A percentile compares a stretch with the other conserved stretches of the same genome.
Evolutionary conservation across 257 asterid genomes (phyloP).

Genomic region (Nemophila menziesii): DNA sequence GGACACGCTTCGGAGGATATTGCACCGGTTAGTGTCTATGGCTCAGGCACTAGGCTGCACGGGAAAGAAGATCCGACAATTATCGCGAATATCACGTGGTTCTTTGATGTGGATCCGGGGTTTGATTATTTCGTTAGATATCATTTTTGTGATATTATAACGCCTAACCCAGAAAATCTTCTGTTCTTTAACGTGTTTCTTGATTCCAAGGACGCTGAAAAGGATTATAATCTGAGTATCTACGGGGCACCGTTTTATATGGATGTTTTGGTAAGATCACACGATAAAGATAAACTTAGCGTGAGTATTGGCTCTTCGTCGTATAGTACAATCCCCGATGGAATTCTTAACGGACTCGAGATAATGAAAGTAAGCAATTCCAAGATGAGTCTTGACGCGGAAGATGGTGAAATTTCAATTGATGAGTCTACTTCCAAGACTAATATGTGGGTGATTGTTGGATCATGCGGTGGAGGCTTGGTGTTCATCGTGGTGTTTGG

Average conservation of each 20-base stretch:
- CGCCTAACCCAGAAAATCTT: neutral
- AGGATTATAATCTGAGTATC: conserved; percentile 20
- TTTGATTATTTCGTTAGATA: conserved; percentile 29
- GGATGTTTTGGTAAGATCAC: conserved; percentile 17
- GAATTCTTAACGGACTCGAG: conserved; percentile 31
- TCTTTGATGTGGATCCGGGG: conserved; percentile 24
- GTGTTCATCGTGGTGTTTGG: conserved; percentile 4
- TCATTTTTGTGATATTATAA: conserved; percentile 25
- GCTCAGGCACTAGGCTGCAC: conserved; percentile 18
- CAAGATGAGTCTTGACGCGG: conserved; percentile 20
- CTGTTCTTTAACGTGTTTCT: conserved; percentile 20
- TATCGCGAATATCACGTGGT: conserved; percentile 20
- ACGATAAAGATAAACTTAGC: conserved; percentile 5
- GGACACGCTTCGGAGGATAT: conserved; percentile 13
- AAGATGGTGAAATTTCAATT: conserved; percentile 13
- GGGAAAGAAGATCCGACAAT: conserved; percentile 6
- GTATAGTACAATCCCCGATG: conserved; percentile 14
- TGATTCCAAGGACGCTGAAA: conserved; percentile 13
- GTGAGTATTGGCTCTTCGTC: conserved; percentile 22
- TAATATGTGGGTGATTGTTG: conserved; percentile 22
- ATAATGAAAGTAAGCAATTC: conserved; percentile 34
- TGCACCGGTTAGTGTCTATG: conserved; percentile 24
- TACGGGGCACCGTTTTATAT: conserved; percentile 19
- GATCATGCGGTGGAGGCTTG: conserved; percentile 16
- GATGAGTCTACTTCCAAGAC: conserved; percentile 12